Evolutionary conservation across 2,329 filamentous ascomycete species (phyloP), one percentile per base, ranked within the genome.

Genomic region (Ascomycota sp.): DNA sequence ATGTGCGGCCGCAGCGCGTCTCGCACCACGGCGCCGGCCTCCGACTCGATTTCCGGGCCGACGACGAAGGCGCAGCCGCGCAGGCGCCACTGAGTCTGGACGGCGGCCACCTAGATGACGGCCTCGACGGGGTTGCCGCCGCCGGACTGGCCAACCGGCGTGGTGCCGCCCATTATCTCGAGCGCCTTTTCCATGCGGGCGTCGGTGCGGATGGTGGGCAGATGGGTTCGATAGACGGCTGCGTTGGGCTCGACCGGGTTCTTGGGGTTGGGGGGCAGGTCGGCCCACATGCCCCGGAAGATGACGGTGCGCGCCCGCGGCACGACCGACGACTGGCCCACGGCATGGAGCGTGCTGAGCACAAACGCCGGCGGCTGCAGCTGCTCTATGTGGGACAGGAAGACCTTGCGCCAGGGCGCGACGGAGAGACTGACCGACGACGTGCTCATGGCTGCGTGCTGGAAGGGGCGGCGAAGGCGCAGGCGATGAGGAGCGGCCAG

Each of bases 151-250:
- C 29, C 32, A 13, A 36, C 52, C 46, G 29, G 59, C 57, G 41
- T 56, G 53, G 23, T 61, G 54, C 61, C 5, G 5, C 53, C 56
- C 36, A 73, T 68, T 4, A 95, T 52, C 50, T 94, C 75, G 3
- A 60, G 57, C 0, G 77, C 61, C 58, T 95, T 95, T 35, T 73
- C 65, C 81, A 91, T 93, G 27, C 86, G 69, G 7, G 69, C 69
- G 50, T 95, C 89, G 0, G 83, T 93, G 1, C 86, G 93, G 44
- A 94, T 75, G 1, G 77, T 75, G 3, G 77, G 66, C 40, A 86
- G 57, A 39, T 95, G 83, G 41, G 70, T 81, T 43, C 78, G 73
- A 46, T 69, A 93, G 1, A 51, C 29, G 20, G 55, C 40, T 4
- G 78, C 73, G 49, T 94, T 94, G 36, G 61, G 60, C 37, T 70